A percentile compares a stretch with the other conserved stretches of the same genome.
Evolutionary conservation across 2,329 filamentous ascomycete genomes (phyloP).

Genomic region (Hypoxylon sp.): DNA sequence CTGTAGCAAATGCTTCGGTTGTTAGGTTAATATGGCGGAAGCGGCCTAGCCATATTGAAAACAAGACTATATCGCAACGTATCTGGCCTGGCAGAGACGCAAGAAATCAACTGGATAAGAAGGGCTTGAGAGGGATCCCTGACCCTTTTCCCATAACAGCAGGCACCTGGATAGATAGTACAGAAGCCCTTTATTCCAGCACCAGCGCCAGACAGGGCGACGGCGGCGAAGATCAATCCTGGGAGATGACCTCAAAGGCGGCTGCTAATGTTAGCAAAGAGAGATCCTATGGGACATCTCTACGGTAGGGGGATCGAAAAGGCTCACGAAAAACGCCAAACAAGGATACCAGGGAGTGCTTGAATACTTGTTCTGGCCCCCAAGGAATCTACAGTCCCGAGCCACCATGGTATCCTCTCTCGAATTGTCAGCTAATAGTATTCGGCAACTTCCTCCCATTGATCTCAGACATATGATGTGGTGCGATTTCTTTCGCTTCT

Average conservation of each 20-base stretch:
- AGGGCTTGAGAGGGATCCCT: not conserved
- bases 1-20: conserved; percentile 43
- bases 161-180: not conserved
- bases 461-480: not conserved
- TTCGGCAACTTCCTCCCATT: not conserved
- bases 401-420: not conserved
- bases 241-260: not conserved
- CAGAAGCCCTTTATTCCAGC: not conserved
- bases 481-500: not conserved
- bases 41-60: not conserved
- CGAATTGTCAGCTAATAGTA: not conserved
- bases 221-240: not conserved
- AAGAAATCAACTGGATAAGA: not conserved
- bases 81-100: conserved; percentile 39
- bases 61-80: conserved; percentile 36
- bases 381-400: not conserved
- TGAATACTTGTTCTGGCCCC: not conserved
- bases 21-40: conserved; percentile 36
- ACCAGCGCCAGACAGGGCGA: not conserved
- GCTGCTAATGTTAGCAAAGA: not conserved
- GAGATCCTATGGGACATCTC: not conserved
- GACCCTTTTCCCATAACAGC: not conserved
- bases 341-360: not conserved
- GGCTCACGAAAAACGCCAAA: not conserved
- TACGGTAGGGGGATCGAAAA: not conserved